Conservation (phyloP, 164 flowering plant species). For the Protea cynaroides region DNA sequence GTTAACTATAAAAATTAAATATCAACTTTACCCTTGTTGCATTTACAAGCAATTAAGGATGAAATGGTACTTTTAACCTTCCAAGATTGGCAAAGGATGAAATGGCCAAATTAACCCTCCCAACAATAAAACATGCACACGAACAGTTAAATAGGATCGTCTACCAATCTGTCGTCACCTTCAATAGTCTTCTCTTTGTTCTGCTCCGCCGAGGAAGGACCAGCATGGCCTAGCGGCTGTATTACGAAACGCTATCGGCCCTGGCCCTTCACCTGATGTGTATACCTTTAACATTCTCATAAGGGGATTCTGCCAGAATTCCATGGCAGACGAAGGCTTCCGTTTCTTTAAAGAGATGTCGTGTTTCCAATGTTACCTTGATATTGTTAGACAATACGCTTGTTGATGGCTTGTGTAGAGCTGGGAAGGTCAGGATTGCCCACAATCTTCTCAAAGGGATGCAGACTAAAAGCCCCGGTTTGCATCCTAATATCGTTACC, state of each 20-base stretch:
- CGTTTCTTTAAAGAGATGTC: slow-evolving; percentile 62
- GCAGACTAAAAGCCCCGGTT: slow-evolving; percentile 34
- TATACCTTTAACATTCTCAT: slow-evolving; percentile 70
- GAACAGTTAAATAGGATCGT: no score
- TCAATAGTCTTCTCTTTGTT: slow-evolving; percentile 45
- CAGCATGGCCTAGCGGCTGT: slow-evolving; percentile 45
- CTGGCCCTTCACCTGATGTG: slow-evolving; percentile 54
- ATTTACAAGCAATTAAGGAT: no score
- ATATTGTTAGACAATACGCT: slow-evolving; percentile 71
- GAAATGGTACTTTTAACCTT: no score
- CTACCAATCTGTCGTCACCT: slow-evolving; percentile 54
- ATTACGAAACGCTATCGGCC: slow-evolving; percentile 54
- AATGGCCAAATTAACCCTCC: no score
- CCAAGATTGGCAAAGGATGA: no score
- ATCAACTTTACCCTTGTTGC: no score
- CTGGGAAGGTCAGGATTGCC: slow-evolving; percentile 56
- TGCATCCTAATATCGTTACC: slow-evolving; percentile 69
- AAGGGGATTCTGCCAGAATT: slow-evolving; percentile 63
- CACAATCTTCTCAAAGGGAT: slow-evolving; percentile 63
- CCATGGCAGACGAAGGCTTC: slow-evolving; percentile 67
- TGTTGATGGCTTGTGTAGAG: slow-evolving; percentile 74
- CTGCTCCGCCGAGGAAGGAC: slow-evolving; percentile 63
- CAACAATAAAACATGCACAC: no score
- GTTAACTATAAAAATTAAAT: no score
- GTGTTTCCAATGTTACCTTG: slow-evolving; percentile 37